These are phyloP conservation scores for Boletellus ananas DNA, from an alignment of 768 basidiomycete species.

Conservation along the genomic window DNA sequence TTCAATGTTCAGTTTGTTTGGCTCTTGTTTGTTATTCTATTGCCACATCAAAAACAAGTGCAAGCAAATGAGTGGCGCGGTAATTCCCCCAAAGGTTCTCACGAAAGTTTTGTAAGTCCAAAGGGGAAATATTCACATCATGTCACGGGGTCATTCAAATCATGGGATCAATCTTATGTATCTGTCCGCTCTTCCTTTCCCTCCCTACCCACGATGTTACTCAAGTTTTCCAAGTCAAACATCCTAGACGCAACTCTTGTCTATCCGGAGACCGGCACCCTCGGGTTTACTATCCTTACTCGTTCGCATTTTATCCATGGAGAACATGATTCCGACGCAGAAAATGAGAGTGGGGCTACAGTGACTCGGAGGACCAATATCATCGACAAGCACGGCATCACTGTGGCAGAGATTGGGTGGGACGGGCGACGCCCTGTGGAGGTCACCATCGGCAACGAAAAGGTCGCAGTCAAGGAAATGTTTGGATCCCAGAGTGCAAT, in stretches of 20 bases:
- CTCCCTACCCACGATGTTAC: conserved; percentile 39
- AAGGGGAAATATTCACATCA: conserved; percentile 2
- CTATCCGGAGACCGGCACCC: conserved; percentile 48
- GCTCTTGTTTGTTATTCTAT: conserved; percentile 26
- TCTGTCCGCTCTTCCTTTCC: neutral
- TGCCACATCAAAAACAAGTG: conserved; percentile 27
- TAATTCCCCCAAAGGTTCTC: conserved; percentile 4
- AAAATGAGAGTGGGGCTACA: conserved; percentile 22
- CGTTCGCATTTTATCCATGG: conserved; percentile 28
- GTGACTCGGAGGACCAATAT: conserved; percentile 42
- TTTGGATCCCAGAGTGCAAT: conserved; percentile 54
- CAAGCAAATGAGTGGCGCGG: conserved; percentile 25
- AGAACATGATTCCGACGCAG: conserved; percentile 28
- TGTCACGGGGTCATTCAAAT: neutral
- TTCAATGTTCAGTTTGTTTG: conserved; percentile 29
- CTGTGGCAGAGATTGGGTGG: conserved; percentile 51
- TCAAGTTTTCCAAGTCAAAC: conserved; percentile 56
- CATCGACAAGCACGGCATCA: conserved; percentile 37
- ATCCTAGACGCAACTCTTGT: conserved; percentile 55
- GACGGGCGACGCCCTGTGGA: conserved; percentile 48
- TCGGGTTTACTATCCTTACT: conserved; percentile 50
- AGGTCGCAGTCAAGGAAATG: conserved; percentile 48
- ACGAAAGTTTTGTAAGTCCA: neutral
- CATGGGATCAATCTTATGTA: neutral
- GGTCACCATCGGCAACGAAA: conserved; percentile 49